Conservation (phyloP, 139 green algal genomes). For the Ulvella scutata region DNA sequence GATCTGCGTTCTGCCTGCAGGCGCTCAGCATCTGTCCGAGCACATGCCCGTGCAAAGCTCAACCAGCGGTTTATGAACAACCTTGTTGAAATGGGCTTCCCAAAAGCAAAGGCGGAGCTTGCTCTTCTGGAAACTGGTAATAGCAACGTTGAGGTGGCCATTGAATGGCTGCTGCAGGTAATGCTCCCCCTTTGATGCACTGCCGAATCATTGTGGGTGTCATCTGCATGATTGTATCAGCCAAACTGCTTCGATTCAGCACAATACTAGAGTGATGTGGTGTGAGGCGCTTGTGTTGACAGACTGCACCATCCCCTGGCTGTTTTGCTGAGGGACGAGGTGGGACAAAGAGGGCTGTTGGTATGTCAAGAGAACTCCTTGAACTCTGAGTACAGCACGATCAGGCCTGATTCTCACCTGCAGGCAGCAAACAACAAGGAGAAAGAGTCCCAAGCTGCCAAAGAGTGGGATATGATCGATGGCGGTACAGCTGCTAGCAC, state of each 20-base stretch:
- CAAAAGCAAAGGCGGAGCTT: constrained; percentile 35
- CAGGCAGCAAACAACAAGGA: not conserved
- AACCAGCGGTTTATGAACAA: constrained; percentile 61
- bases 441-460: not conserved
- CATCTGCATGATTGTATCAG: too few species aligned
- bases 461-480: not conserved
- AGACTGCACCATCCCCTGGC: too few species aligned
- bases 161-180: constrained; percentile 84
- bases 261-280: too few species aligned
- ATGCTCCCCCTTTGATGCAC: not conserved
- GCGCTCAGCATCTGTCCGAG: not conserved
- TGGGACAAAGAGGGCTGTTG: too few species aligned
- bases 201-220: too few species aligned
- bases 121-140: constrained; percentile 72
- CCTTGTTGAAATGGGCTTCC: constrained; percentile 83
- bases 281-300: too few species aligned
- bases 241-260: too few species aligned
- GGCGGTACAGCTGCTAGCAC: too few species aligned
- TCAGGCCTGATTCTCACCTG: too few species aligned
- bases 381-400: too few species aligned
- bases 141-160: constrained; percentile 74
- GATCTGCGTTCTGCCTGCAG: not conserved
- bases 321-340: too few species aligned
- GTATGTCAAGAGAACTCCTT: too few species aligned
- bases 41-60: constrained; percentile 9